Base-by-base conservation (phyloP, 163 green algal species). In the Chlorella variabilis region DNA sequence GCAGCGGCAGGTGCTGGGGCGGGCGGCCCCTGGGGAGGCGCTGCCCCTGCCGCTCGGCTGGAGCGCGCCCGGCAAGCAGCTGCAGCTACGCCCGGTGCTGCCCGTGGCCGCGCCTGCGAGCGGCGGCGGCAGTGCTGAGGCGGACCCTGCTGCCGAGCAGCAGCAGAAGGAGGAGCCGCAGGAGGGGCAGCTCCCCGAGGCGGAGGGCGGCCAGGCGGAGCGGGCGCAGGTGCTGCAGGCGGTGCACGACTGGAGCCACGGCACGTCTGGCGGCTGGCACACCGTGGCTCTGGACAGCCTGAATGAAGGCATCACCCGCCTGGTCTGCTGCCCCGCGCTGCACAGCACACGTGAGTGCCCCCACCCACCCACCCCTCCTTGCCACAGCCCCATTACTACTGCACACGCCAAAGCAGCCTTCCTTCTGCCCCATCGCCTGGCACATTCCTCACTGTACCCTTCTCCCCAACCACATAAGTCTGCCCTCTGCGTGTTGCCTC, bases 41-140 rank as follows among this genome's bases (percentile, higher is more conserved):
- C 63, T 97, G 67, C 87, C 93, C 3, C 84, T 97, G 75, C 93
- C 93, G 1, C 74, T 93, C 48, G 86, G 89, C 58, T 97, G 93
- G 93, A 59, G 78, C 20, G 25, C 20, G 49, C 80, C 91, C 73
- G 88, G 86, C 70, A 89, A 90, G 83, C 89, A 96, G 86, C 86
- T 96, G 83, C 89, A 77, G 69, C 48, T 97, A n/a, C 86, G 87
- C 6, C 87, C 90, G 0, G 42, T 90, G 51, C 56, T 84, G 68
- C 49, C 71, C 21, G 27, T 20, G 31, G 33, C 13, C 0, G 33
- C 51, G 23, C 20, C 54, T 63, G 54, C 54, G 23, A 15, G 8
- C 5, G 29, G 59, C 29, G 17, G 8, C n/a, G 20, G 3, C 31
- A 9, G 20, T 45, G 36, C 13, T 61, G 70, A 65, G 21, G 48